These are phyloP conservation scores for Euphorbia peplus DNA, from an alignment of 345 rosid species.

Conservation along the genomic window DNA sequence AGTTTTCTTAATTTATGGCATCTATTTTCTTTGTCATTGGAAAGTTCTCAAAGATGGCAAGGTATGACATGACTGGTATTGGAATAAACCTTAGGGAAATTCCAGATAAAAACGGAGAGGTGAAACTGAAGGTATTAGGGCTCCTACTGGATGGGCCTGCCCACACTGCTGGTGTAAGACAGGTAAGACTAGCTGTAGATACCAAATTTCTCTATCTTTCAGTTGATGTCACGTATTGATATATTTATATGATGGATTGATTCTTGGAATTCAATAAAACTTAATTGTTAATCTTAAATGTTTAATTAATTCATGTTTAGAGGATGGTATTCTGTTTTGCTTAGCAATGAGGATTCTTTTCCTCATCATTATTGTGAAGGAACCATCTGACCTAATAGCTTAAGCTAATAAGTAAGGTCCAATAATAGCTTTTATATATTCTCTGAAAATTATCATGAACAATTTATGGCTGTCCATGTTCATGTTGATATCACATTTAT, in stretches of 20 bases:
- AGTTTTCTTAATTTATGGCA: conserved; percentile 30
- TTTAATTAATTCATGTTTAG: neutral
- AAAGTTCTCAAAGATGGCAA: conserved; percentile 96
- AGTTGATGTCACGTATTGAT: neutral
- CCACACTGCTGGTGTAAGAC: conserved; percentile 74
- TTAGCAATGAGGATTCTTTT: neutral
- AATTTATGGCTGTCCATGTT: neutral
- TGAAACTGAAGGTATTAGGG: conserved; percentile 77
- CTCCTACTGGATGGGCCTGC: conserved; percentile 87
- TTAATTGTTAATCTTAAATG: neutral
- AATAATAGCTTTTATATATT: no score
- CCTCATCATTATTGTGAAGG: neutral
- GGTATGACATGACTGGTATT: conserved; percentile 88
- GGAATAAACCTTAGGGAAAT: conserved; percentile 93
- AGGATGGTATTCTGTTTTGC: neutral
- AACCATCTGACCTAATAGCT: no score
- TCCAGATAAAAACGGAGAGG: conserved; percentile 60
- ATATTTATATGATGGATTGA: neutral
- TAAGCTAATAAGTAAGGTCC: no score
- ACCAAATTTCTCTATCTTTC: neutral
- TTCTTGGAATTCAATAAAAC: neutral
- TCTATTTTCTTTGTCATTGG: conserved; percentile 27
- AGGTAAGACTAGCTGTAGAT: conserved; percentile 39
- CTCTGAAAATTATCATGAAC: neutral
- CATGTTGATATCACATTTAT: neutral